A percentile compares a stretch with the other conserved stretches of the same genome.
Conservation (phyloP, 257 asterid genomes). For the Paraleonurus japonicus region DNA sequence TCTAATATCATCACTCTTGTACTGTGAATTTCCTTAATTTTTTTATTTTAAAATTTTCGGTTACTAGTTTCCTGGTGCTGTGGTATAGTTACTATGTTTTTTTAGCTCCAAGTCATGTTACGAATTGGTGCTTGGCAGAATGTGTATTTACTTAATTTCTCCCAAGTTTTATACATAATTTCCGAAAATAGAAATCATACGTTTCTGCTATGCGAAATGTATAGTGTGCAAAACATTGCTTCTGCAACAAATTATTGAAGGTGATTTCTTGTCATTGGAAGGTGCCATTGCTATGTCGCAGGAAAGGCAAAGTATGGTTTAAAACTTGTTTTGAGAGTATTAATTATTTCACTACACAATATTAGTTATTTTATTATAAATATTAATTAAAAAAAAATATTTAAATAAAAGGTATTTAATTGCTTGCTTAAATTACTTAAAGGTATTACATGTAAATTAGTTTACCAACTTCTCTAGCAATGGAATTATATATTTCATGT, state of each 20-base stretch:
- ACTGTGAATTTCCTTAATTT: constrained; percentile 17
- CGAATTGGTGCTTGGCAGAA: constrained; percentile 28
- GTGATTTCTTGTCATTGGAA: background rate
- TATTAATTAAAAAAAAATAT: too few relatives aligned
- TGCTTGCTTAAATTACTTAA: too few relatives aligned
- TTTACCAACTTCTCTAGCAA: too few relatives aligned
- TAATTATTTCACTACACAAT: too few relatives aligned
- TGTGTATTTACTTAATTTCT: constrained; percentile 32
- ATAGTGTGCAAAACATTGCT: background rate
- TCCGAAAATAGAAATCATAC: constrained; percentile 23
- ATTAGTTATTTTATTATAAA: too few relatives aligned
- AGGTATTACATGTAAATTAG: too few relatives aligned
- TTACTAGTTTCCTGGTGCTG: constrained; percentile 15
- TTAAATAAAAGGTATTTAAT: too few relatives aligned
- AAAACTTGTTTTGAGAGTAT: too few relatives aligned
- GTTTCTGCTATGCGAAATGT: background rate
- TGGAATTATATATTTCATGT: too few relatives aligned
- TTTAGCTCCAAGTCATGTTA: constrained; percentile 10
- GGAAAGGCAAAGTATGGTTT: too few relatives aligned
- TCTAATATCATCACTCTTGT: constrained; percentile 22
- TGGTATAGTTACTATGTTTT: constrained; percentile 20
- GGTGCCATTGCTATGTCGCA: background rate
- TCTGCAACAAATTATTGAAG: background rate
- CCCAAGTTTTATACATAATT: constrained; percentile 34
- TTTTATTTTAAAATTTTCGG: constrained; percentile 16